Conservation (phyloP, 1,284 basidiomycete genomes). For the Ustilago trichophora region DNA sequence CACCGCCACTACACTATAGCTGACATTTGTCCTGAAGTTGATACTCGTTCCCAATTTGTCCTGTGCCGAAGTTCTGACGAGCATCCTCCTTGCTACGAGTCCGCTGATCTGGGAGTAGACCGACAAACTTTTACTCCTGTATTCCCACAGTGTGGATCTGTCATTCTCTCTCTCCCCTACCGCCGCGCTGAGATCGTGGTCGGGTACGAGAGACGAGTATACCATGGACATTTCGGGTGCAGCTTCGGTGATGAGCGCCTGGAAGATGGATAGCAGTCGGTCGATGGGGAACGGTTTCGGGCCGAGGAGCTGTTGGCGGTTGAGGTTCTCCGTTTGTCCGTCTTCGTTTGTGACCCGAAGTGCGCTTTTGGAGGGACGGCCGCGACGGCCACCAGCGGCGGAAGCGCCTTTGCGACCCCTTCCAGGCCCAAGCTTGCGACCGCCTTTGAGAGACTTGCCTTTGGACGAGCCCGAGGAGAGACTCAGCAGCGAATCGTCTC, state of each 20-base stretch:
- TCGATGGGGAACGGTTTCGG: slow-evolving; percentile 84
- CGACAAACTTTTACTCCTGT: slow-evolving; percentile 19
- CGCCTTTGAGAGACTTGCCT: slow-evolving; percentile 35
- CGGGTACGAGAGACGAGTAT: slow-evolving; percentile 29
- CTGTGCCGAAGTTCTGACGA: slow-evolving; percentile 37
- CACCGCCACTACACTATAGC: slow-evolving; percentile 28
- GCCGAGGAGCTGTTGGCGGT: slow-evolving; percentile 81
- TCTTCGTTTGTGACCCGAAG: slow-evolving; percentile 33
- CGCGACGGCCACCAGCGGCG: slow-evolving; percentile 15
- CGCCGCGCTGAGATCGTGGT: slow-evolving; percentile 58
- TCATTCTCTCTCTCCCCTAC: slow-evolving; percentile 43
- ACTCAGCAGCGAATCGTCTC: slow-evolving; percentile 47
- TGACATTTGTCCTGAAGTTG: slow-evolving; percentile 46
- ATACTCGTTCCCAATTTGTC: slow-evolving; percentile 42
- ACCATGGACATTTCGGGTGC: slow-evolving; percentile 70
- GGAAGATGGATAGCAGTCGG: slow-evolving; percentile 82
- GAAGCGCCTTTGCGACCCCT: slow-evolving; percentile 26
- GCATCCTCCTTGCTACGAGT: slow-evolving; percentile 39
- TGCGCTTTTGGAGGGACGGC: slow-evolving; percentile 26
- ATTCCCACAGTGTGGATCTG: slow-evolving; percentile 37
- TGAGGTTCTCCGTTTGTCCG: slow-evolving; percentile 35
- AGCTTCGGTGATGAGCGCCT: slow-evolving; percentile 82
- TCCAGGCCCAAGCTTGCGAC: slow-evolving; percentile 30
- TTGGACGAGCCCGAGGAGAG: slow-evolving; percentile 29
- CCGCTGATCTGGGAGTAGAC: slow-evolving; percentile 48